These are phyloP conservation scores for Bocquillonia castaneifolia DNA, from an alignment of 441 rosid species.

Conservation along the genomic window DNA sequence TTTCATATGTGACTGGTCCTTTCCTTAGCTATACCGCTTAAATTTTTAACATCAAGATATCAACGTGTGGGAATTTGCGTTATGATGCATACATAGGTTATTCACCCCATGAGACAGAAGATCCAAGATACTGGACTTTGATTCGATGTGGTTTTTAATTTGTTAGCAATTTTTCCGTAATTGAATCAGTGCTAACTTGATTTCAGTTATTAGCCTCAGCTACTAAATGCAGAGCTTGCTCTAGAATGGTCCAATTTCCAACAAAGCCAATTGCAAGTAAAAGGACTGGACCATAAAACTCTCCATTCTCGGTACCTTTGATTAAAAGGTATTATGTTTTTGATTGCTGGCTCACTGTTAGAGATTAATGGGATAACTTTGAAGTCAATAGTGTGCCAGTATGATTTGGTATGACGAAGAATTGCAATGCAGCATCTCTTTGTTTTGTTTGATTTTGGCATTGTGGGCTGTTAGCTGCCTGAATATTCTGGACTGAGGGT, in stretches of 20 bases:
- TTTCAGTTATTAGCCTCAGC: not conserved
- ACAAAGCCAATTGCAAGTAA: not conserved
- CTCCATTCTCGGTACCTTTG: not conserved
- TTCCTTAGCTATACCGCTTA: not conserved
- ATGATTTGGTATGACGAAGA: not conserved
- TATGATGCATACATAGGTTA: not conserved
- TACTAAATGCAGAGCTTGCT: not conserved
- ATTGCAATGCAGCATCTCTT: not conserved
- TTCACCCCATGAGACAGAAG: not conserved
- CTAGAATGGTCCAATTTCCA: slow-evolving; percentile 5
- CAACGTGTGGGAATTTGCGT: not conserved
- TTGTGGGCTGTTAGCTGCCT: not conserved
- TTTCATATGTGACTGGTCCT: not conserved
- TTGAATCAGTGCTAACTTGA: not conserved
- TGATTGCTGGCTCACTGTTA: not conserved
- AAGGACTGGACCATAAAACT: not conserved
- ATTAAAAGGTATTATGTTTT: not conserved
- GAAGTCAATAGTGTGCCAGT: not conserved
- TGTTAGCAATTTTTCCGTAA: not conserved
- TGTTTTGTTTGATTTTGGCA: not conserved
- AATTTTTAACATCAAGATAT: no score
- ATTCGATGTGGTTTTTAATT: not conserved
- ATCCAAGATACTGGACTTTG: not conserved
- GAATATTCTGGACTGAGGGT: not conserved
- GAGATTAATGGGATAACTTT: not conserved